A percentile compares a stretch with the other conserved stretches of the same genome.
Conservation (phyloP, 208 protist species). For the Leishmania tarentolae region DNA sequence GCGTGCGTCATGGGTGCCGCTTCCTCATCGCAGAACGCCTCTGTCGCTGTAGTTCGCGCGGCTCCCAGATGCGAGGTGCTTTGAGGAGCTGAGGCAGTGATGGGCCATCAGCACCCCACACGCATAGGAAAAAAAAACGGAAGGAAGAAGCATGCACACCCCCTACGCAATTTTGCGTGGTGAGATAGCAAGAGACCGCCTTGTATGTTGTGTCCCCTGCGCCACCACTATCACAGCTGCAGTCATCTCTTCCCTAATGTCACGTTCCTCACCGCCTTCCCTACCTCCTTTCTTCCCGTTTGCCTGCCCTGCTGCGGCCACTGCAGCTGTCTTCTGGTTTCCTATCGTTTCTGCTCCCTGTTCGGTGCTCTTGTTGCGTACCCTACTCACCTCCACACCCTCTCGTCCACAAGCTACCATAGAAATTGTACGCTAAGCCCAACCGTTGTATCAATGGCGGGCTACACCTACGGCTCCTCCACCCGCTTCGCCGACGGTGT, state of each 20-base stretch:
- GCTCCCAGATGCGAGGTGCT: background rate
- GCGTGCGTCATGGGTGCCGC: background rate
- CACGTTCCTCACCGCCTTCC: background rate
- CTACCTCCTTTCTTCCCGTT: background rate
- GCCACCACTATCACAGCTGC: background rate
- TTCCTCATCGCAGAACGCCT: background rate
- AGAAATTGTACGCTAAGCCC: background rate
- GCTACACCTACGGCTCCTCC: conserved; percentile 1
- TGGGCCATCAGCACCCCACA: background rate
- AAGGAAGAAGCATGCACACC: background rate
- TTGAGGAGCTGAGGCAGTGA: background rate
- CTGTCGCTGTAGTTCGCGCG: background rate
- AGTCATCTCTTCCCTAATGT: background rate
- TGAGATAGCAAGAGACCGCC: background rate
- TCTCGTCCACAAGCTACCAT: background rate
- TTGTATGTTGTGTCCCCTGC: background rate
- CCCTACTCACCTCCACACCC: background rate
- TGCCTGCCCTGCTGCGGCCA: background rate
- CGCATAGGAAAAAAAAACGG: background rate
- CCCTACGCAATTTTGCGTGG: background rate
- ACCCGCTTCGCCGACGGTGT: background rate
- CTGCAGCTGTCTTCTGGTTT: background rate
- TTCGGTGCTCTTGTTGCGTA: background rate
- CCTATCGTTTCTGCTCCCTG: background rate
- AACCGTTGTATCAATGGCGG: background rate